Percentiles rank a stretch among this genome's conserved stretches.
Evolutionary conservation across 768 basidiomycete species (phyloP).

Genomic region (Panus rudis): DNA sequence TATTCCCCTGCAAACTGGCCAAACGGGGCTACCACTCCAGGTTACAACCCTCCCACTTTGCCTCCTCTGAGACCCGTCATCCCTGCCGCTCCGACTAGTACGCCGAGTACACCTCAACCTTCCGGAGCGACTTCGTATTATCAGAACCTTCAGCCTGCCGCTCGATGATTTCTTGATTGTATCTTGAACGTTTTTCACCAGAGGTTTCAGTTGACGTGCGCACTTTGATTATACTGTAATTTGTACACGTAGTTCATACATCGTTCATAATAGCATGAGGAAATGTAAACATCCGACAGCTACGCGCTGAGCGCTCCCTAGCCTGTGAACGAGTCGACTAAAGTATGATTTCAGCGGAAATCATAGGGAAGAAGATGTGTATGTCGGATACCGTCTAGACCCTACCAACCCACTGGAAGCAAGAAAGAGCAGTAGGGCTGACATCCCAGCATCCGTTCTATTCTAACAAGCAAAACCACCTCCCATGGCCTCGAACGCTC

Average conservation of each 20-base stretch:
- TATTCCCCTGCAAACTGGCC: conserved; percentile 18
- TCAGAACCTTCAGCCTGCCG: conserved; percentile 16
- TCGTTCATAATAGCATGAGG: background rate
- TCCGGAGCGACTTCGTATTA: conserved; percentile 18
- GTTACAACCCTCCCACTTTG: conserved; percentile 30
- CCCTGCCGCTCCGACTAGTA: conserved; percentile 8
- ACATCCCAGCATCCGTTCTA: background rate
- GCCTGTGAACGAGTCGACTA: background rate
- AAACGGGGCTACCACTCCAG: conserved; percentile 5
- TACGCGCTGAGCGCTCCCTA: background rate
- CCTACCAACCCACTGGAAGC: background rate
- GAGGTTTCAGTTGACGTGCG: too few relatives aligned
- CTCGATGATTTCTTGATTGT: background rate
- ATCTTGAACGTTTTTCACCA: background rate
- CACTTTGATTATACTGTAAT: too few relatives aligned
- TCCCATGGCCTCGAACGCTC: background rate
- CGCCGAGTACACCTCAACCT: conserved; percentile 17
- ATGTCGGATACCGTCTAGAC: conserved; percentile 7
- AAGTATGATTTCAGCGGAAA: too few relatives aligned
- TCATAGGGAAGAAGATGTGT: background rate
- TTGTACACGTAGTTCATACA: background rate
- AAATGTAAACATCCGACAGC: background rate
- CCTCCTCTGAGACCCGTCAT: conserved; percentile 33
- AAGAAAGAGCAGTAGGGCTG: background rate
- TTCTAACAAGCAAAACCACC: conserved; percentile 1